Conservation (phyloP, 768 basidiomycete species). For the Fomitopsis serialis region DNA sequence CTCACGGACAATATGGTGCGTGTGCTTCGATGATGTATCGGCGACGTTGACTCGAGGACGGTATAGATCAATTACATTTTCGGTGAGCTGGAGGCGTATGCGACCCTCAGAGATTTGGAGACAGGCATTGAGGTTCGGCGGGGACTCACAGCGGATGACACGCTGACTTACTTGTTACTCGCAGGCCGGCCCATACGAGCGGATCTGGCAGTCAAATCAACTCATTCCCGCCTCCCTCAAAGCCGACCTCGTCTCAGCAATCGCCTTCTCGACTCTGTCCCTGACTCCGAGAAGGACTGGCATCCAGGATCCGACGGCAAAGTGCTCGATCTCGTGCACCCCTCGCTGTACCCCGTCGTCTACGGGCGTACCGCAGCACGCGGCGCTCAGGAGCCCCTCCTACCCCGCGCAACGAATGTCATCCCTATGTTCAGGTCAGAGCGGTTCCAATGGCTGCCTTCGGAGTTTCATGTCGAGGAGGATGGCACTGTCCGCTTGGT, state of each 20-base stretch:
- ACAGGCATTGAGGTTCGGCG: slow-evolving; percentile 8
- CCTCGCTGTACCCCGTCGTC: slow-evolving; percentile 34
- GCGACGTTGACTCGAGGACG: neutral
- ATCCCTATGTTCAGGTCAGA: slow-evolving; percentile 8
- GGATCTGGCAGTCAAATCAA: neutral
- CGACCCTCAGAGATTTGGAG: slow-evolving; percentile 4
- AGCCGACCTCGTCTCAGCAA: neutral
- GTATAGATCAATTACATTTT: slow-evolving; percentile 9
- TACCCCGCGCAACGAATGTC: neutral
- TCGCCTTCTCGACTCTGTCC: slow-evolving; percentile 29
- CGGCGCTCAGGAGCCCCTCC: neutral
- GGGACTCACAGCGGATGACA: no score
- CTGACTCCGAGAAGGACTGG: slow-evolving; percentile 36
- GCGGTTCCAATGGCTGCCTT: slow-evolving; percentile 22
- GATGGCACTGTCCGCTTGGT: slow-evolving; percentile 14
- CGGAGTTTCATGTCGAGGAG: slow-evolving; percentile 20
- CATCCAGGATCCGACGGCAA: slow-evolving; percentile 38
- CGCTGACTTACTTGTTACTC: no score
- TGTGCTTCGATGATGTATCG: no score
- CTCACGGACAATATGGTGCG: slow-evolving; percentile 1
- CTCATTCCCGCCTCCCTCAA: neutral
- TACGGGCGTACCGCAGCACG: neutral
- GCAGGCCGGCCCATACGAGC: neutral
- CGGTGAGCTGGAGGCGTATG: slow-evolving; percentile 5
- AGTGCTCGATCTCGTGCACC: slow-evolving; percentile 42